A percentile compares a stretch with the other conserved stretches of the same genome.
phyloP scores from a whole-genome alignment of 805 yeast species.

The Barnettozyma pratensis region DNA sequence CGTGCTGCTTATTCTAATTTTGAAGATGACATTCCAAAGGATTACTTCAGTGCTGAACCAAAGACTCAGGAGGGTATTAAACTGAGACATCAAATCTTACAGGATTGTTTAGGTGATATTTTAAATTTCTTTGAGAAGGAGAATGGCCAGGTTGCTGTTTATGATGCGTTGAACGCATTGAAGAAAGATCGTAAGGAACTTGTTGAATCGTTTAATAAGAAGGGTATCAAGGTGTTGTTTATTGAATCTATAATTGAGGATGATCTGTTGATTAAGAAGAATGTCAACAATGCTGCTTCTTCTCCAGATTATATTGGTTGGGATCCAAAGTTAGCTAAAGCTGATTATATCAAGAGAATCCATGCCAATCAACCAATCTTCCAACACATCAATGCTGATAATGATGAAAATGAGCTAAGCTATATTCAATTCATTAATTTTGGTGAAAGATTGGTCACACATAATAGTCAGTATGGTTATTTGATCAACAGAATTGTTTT shows the following conservation, averaged over 20 bases:
- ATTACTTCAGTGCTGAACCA: slow-evolving; percentile 60
- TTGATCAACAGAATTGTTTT: slow-evolving; percentile 86
- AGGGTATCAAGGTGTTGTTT: slow-evolving; percentile 72
- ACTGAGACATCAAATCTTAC: slow-evolving; percentile 53
- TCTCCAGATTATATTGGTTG: slow-evolving; percentile 85
- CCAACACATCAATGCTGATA: slow-evolving; percentile 54
- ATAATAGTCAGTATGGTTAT: slow-evolving; percentile 82
- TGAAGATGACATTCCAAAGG: slow-evolving; percentile 53
- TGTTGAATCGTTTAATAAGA: slow-evolving; percentile 44
- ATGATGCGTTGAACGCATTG: slow-evolving; percentile 90
- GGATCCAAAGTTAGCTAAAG: slow-evolving; percentile 68
- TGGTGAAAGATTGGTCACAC: slow-evolving; percentile 77
- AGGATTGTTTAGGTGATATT: slow-evolving; percentile 66
- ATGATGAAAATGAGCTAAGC: slow-evolving; percentile 46
- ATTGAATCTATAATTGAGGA: slow-evolving; percentile 86
- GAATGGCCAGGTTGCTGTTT: slow-evolving; percentile 91
- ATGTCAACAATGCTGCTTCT: slow-evolving; percentile 77
- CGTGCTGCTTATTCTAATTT: slow-evolving; percentile 37
- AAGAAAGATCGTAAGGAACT: slow-evolving; percentile 60
- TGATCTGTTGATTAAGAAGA: slow-evolving; percentile 58
- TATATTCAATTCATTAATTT: slow-evolving; percentile 87
- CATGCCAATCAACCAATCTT: slow-evolving; percentile 62
- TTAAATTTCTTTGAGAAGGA: slow-evolving; percentile 62
- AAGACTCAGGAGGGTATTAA: slow-evolving; percentile 40
- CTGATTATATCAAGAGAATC: slow-evolving; percentile 72